These are phyloP conservation scores for Euphorbia tirucalli DNA, from an alignment of 345 rosid species.

Conservation along the genomic window DNA sequence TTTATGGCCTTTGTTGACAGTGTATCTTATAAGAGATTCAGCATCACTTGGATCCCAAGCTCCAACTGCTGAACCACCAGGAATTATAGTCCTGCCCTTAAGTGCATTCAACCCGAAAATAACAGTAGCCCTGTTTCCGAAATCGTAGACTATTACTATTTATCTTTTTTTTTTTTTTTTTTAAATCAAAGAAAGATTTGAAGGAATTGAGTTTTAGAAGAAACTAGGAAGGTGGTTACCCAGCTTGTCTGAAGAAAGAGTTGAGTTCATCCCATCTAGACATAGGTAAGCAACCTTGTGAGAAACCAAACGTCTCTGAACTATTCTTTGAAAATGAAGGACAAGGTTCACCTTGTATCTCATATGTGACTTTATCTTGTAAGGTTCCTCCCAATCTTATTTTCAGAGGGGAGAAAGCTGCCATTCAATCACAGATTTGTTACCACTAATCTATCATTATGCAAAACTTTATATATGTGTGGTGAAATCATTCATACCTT, in stretches of 20 bases:
- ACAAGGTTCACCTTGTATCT: slow-evolving; percentile 40
- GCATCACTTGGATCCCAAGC: slow-evolving; percentile 50
- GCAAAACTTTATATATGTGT: background rate
- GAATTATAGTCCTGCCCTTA: slow-evolving; percentile 30
- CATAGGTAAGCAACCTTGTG: slow-evolving; percentile 66
- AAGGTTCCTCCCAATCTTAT: slow-evolving; percentile 81
- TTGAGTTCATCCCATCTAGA: slow-evolving; percentile 65
- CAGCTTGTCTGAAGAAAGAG: slow-evolving; percentile 46
- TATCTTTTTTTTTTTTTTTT: background rate
- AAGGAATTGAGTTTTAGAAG: background rate
- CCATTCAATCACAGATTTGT: slow-evolving; percentile 10
- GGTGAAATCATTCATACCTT: slow-evolving; percentile 35
- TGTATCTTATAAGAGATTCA: slow-evolving; percentile 36
- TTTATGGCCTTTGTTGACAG: slow-evolving; percentile 34
- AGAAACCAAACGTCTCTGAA: slow-evolving; percentile 54
- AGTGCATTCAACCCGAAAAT: slow-evolving; percentile 48
- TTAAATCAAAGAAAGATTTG: background rate
- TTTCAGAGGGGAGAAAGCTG: slow-evolving; percentile 74
- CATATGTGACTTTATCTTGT: slow-evolving; percentile 57
- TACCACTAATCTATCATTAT: background rate
- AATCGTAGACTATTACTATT: background rate
- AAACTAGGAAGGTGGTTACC: slow-evolving; percentile 30
- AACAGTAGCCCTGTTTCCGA: slow-evolving; percentile 36
- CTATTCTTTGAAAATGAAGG: slow-evolving; percentile 34
- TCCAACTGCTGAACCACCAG: slow-evolving; percentile 35